A percentile compares a stretch with the other conserved stretches of the same genome.
These are phyloP conservation scores for Podaxis sp. DNA, from an alignment of 768 basidiomycete species.

Conservation along the genomic window DNA sequence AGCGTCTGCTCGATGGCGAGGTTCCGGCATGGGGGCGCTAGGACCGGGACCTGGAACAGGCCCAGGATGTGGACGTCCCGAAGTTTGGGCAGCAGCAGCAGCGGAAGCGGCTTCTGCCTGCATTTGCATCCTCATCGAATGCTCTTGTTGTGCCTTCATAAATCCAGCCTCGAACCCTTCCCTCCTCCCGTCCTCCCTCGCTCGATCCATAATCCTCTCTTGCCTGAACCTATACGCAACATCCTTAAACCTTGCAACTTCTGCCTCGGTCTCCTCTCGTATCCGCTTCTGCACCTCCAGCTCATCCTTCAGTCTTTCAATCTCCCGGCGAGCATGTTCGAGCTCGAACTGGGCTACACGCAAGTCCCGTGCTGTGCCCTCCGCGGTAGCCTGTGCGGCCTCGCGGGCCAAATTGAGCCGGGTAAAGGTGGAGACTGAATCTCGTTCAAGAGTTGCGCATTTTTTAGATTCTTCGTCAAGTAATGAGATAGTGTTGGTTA, in stretches of 20 bases:
- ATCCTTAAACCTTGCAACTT: constrained; percentile 50
- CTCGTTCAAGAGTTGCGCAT: constrained; percentile 34
- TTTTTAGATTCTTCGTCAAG: constrained; percentile 34
- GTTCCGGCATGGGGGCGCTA: background rate
- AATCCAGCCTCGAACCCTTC: constrained; percentile 50
- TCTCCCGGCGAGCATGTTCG: constrained; percentile 47
- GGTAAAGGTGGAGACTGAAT: constrained; percentile 33
- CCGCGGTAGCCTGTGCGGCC: constrained; percentile 36
- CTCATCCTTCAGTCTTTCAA: constrained; percentile 49
- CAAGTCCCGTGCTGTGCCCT: constrained; percentile 35
- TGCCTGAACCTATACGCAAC: constrained; percentile 51
- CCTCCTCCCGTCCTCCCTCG: constrained; percentile 59
- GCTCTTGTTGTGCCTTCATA: constrained; percentile 36
- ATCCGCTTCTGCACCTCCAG: constrained; percentile 48
- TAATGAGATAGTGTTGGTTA: constrained; percentile 35
- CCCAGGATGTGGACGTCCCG: background rate
- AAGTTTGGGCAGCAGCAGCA: background rate
- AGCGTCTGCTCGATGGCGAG: background rate
- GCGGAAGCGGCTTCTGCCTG: constrained; percentile 6
- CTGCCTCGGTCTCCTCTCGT: constrained; percentile 57
- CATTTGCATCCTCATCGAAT: constrained; percentile 21
- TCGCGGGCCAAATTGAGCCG: constrained; percentile 36
- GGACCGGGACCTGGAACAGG: background rate
- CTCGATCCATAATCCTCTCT: constrained; percentile 48
- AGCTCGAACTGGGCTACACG: constrained; percentile 39